A percentile compares a stretch with the other conserved stretches of the same genome.
Conservation (phyloP, 2,329 filamentous ascomycete genomes). For the Venturia pyrina region DNA sequence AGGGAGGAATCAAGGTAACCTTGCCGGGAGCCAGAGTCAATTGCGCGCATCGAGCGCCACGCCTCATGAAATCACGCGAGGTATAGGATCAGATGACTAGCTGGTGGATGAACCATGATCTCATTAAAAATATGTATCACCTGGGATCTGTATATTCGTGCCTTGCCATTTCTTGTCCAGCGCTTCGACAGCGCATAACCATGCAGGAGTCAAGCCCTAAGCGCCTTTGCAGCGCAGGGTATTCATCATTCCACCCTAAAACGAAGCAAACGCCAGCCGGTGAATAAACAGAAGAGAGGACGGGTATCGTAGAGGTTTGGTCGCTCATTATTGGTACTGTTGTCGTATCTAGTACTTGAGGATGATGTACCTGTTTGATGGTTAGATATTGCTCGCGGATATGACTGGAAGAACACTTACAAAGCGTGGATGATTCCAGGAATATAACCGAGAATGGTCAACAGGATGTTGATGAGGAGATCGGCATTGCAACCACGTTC, state of each 20-base stretch:
- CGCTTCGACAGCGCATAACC: not conserved
- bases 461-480: constrained; percentile 60
- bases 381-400: constrained; percentile 13
- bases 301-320: not conserved
- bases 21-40: too few species aligned
- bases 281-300: not conserved
- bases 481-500: constrained; percentile 83
- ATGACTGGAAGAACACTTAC: constrained; percentile 45
- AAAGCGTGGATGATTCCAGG: constrained; percentile 86
- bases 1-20: too few species aligned
- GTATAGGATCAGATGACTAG: too few species aligned
- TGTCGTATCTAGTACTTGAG: constrained; percentile 60
- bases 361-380: constrained; percentile 60
- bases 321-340: not conserved
- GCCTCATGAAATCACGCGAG: not conserved
- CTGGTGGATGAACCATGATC: not conserved
- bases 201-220: not conserved
- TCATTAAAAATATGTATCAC: constrained; percentile 3
- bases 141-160: not conserved
- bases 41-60: not conserved
- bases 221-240: not conserved
- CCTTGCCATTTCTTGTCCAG: not conserved
- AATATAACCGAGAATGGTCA: constrained; percentile 64
- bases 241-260: not conserved
- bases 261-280: not conserved